Evolutionary conservation across 768 basidiomycete species (phyloP).

Genomic region (Collybia nuda): DNA sequence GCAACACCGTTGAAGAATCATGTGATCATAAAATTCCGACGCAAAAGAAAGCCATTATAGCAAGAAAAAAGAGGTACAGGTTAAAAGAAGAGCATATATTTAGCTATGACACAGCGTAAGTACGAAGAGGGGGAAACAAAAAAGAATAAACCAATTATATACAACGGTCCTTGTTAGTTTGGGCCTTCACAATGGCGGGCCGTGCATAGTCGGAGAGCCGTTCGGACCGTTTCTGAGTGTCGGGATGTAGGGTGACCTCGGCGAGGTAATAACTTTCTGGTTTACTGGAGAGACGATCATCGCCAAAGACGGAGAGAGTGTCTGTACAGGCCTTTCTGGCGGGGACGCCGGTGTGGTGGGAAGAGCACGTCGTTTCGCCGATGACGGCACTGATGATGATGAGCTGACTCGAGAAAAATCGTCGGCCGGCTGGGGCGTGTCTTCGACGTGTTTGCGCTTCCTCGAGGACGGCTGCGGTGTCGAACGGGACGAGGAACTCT

Average conservation of each 20-base stretch:
- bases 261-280: constrained; percentile 23
- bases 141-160: neutral
- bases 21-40: no score
- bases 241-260: no score
- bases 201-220: no score
- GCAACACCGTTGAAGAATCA: no score
- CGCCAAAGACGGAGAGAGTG: constrained; percentile 61
- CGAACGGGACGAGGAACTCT: constrained; percentile 28
- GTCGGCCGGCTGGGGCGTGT: constrained; percentile 21
- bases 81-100: neutral
- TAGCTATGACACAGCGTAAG: neutral
- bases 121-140: neutral
- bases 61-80: no score
- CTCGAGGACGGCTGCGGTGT: constrained; percentile 38
- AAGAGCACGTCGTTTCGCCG: constrained; percentile 37
- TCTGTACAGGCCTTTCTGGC: constrained; percentile 39
- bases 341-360: constrained; percentile 24
- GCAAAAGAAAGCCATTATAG: no score
- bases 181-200: no score
- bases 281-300: constrained; percentile 62
- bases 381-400: constrained; percentile 23
- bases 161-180: no score
- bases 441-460: constrained; percentile 48
- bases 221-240: no score
- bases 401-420: constrained; percentile 19